A percentile compares a stretch with the other conserved stretches of the same genome.
These are phyloP conservation scores for Tolypocladium ophioglossoides DNA, from an alignment of 2,329 filamentous ascomycete species.

Conservation along the genomic window DNA sequence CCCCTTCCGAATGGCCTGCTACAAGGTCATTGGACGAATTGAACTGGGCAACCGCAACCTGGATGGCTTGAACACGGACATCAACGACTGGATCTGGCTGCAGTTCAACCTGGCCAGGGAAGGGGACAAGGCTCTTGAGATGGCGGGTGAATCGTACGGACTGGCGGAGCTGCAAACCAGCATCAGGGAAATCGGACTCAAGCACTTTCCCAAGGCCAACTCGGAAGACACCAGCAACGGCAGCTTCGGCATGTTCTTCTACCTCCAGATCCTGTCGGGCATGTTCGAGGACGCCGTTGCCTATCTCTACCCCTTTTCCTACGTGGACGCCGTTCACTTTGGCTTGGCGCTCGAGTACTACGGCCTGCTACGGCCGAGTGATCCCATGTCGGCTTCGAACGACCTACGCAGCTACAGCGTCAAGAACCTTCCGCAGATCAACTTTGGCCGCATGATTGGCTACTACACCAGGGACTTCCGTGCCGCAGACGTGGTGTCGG, in stretches of 20 bases:
- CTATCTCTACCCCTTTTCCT: slow-evolving; percentile 85
- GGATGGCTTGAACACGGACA: slow-evolving; percentile 51
- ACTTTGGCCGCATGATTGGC: slow-evolving; percentile 87
- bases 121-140: slow-evolving; percentile 50
- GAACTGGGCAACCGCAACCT: slow-evolving; percentile 55
- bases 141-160: slow-evolving; percentile 56
- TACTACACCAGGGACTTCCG: slow-evolving; percentile 96
- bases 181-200: slow-evolving; percentile 78
- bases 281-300: slow-evolving; percentile 91
- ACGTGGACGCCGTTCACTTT: slow-evolving; percentile 91
- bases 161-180: slow-evolving; percentile 62
- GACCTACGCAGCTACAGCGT: slow-evolving; percentile 59
- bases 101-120: slow-evolving; percentile 61
- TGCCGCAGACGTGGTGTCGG: slow-evolving; percentile 76
- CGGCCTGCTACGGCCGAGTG: slow-evolving; percentile 76
- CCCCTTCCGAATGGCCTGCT: slow-evolving; percentile 92
- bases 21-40: slow-evolving; percentile 87
- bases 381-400: slow-evolving; percentile 63
- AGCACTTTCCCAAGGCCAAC: slow-evolving; percentile 76
- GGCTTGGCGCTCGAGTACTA: slow-evolving; percentile 84
- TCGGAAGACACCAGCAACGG: slow-evolving; percentile 65
- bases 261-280: slow-evolving; percentile 79
- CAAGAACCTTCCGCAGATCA: slow-evolving; percentile 68
- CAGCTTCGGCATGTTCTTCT: slow-evolving; percentile 84
- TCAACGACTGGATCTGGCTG: slow-evolving; percentile 64